Conservation (phyloP, 1,139 yeast genomes). For the Candida sp. region DNA sequence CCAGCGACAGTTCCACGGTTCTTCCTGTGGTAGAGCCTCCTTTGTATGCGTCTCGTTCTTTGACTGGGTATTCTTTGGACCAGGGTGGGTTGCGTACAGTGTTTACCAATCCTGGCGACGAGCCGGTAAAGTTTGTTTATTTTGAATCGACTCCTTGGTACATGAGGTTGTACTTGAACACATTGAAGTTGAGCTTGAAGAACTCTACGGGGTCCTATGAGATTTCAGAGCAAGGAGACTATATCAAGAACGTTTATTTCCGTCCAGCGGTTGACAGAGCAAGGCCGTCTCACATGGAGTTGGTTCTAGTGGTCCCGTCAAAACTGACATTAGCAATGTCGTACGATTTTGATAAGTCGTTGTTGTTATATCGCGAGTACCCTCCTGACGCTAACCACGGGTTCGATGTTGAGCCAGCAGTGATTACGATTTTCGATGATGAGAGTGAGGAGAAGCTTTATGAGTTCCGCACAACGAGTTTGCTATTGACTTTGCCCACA, state of each 20-base stretch:
- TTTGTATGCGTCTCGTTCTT: constrained; percentile 76
- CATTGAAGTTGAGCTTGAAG: constrained; percentile 42
- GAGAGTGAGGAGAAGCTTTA: constrained; percentile 36
- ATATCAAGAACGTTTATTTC: constrained; percentile 60
- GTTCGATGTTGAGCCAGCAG: constrained; percentile 91
- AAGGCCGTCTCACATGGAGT: constrained; percentile 86
- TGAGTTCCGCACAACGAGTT: constrained; percentile 80
- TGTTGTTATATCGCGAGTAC: constrained; percentile 86
- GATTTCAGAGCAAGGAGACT: constrained; percentile 13
- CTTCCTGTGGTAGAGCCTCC: constrained; percentile 57
- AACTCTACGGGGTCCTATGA: constrained; percentile 24
- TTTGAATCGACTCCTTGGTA: constrained; percentile 95
- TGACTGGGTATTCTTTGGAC: constrained; percentile 93
- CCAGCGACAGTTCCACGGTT: constrained; percentile 14
- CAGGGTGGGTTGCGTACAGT: constrained; percentile 87
- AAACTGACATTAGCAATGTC: constrained; percentile 63
- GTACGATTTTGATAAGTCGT: constrained; percentile 86
- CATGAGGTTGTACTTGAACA: constrained; percentile 81
- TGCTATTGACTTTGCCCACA: constrained; percentile 86
- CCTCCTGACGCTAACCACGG: constrained; percentile 99
- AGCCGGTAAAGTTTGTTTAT: constrained; percentile 57
- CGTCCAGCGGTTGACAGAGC: constrained; percentile 80
- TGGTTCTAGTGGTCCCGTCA: constrained; percentile 67
- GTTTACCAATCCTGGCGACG: constrained; percentile 64
- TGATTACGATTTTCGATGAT: constrained; percentile 56